phyloP scores from a whole-genome alignment of 2,329 filamentous ascomycete species.

The Fusarium sp. region DNA sequence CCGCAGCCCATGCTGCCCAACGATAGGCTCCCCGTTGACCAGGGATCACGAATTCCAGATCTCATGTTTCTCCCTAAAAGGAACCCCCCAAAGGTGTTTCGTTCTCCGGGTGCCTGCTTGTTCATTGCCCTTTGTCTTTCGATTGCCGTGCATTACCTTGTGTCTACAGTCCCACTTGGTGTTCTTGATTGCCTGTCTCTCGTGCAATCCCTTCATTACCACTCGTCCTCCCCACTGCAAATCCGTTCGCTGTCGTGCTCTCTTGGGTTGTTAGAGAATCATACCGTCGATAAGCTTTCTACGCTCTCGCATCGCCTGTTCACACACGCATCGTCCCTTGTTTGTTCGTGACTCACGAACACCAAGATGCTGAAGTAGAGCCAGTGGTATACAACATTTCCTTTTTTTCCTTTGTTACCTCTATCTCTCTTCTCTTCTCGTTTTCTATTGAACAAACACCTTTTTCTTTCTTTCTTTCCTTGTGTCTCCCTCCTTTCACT shows the following conservation, averaged over 20 bases:
- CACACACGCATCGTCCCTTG: constrained; percentile 29
- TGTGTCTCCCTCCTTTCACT: constrained; percentile 36
- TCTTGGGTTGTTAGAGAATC: constrained; percentile 28
- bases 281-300: constrained; percentile 27
- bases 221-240: constrained; percentile 42
- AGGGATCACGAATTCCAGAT: constrained; percentile 34
- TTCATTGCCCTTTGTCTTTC: constrained; percentile 14
- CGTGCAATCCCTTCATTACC: constrained; percentile 42
- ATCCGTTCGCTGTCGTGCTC: constrained; percentile 42
- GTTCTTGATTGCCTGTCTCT: constrained; percentile 38
- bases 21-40: constrained; percentile 39
- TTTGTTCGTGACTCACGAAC: constrained; percentile 48
- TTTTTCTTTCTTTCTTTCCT: constrained; percentile 30
- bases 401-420: constrained; percentile 37
- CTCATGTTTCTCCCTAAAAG: constrained; percentile 35
- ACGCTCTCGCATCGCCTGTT: constrained; percentile 25
- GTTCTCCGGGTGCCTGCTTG: constrained; percentile 26
- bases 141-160: constrained; percentile 34
- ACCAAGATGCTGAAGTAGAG: constrained; percentile 43
- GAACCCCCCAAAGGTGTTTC: constrained; percentile 38
- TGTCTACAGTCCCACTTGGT: constrained; percentile 32
- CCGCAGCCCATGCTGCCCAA: constrained; percentile 31
- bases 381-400: constrained; percentile 35
- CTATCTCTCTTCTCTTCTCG: constrained; percentile 7
- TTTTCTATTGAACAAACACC: constrained; percentile 23